Base-by-base conservation (phyloP, 2,329 filamentous ascomycete genomes). In the Cytospora mali region DNA sequence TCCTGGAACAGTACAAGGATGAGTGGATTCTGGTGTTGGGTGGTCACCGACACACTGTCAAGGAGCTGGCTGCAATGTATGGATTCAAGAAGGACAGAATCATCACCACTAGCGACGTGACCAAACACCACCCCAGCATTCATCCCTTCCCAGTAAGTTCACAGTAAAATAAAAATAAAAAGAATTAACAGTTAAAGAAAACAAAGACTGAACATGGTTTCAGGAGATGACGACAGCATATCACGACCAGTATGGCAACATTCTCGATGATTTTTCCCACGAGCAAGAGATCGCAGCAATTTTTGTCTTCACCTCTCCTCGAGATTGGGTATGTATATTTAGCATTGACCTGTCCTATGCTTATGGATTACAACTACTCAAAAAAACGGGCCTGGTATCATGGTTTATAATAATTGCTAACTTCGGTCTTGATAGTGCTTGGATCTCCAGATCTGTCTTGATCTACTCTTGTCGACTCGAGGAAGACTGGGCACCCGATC, bases 401-500 rank as follows among this genome's bases (percentile, higher is more conserved):
- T 33, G 31, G 14, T 13, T 13, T 6, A 13, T 33, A 33, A 2
- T n/a, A 14, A 4, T 29, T 21, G 31, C 50, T 60, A 11, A 60
- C 27, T 23, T 3, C 16, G 6, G 13, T 3, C 6, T 18, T 13
- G 3, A 35, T 21, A 60, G 58, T 71, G 69, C 46, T 66, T 76
- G 5, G 75, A 76, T 55, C 61, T 75, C 4, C 73, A 76, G 57
- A 46, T 76, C 27, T 64, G 72, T 25, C 42, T 60, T 3, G 74
- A 76, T 55, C 67, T 75, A 0, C 67, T 76, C 4, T 64, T 74
- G 1, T 75, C 73, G 1, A 74, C 77, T 1, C 68, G 81, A 21
- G 89, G 89, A n/a, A 78, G 85, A 33, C 64, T 90, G 16, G 88
- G 87, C 28, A 91, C 88, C 0, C 72, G 84, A 2, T 89, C 86